A percentile compares a stretch with the other conserved stretches of the same genome.
Conservation (phyloP, 192 early-diverging fungal species). For the Coemansia reversa region DNA sequence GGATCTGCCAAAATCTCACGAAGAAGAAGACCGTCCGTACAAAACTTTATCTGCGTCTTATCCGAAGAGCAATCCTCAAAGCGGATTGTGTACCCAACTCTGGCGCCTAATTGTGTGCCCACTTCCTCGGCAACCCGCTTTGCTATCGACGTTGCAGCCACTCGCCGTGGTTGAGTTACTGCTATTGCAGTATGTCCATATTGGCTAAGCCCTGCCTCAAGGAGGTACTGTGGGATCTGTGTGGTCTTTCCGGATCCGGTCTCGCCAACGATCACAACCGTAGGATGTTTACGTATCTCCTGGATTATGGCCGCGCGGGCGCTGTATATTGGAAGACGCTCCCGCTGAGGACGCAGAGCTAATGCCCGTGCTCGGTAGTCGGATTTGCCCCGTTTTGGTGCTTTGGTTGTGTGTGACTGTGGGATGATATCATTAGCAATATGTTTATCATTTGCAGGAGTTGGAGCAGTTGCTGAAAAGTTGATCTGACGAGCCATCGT, state of each 20-base stretch:
- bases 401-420: slow-evolving; percentile 7
- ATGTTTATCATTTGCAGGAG: neutral
- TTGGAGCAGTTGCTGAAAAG: slow-evolving; percentile 1
- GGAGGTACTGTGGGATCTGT: slow-evolving; percentile 92
- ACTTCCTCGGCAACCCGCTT: slow-evolving; percentile 78
- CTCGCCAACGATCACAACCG: slow-evolving; percentile 76
- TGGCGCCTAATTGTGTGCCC: slow-evolving; percentile 64
- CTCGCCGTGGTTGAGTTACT: slow-evolving; percentile 81
- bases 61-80: slow-evolving; percentile 89
- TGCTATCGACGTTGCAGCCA: slow-evolving; percentile 81
- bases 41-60: slow-evolving; percentile 82
- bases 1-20: slow-evolving; percentile 86
- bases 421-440: neutral
- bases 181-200: slow-evolving; percentile 65
- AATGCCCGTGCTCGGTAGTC: slow-evolving; percentile 29
- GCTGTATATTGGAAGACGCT: slow-evolving; percentile 56
- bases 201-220: slow-evolving; percentile 63
- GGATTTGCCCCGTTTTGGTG: neutral
- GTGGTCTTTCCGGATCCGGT: slow-evolving; percentile 83
- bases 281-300: slow-evolving; percentile 25
- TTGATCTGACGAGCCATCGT: slow-evolving; percentile 9
- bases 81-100: slow-evolving; percentile 93
- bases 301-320: slow-evolving; percentile 40
- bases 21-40: slow-evolving; percentile 96
- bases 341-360: slow-evolving; percentile 32